These are phyloP conservation scores for Pseudogymnoascus sp. DNA, from an alignment of 2,329 filamentous ascomycete species.

Conservation along the genomic window DNA sequence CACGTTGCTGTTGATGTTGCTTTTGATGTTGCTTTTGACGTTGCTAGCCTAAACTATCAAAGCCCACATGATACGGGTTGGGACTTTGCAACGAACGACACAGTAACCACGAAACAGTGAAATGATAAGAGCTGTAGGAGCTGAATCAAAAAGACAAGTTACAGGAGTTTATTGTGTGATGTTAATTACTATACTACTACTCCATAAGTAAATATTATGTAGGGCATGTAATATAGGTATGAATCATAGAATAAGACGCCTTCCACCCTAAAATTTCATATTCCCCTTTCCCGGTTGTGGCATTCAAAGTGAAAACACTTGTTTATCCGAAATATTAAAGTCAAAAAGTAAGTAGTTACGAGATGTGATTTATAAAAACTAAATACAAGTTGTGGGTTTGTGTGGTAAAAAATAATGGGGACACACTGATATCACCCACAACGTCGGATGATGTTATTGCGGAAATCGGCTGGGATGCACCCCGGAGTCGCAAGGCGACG, in stretches of 20 bases:
- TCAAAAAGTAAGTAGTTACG: neutral
- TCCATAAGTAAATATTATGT: neutral
- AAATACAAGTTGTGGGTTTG: neutral
- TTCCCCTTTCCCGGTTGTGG: neutral
- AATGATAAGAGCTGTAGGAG: neutral
- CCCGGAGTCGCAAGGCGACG: neutral
- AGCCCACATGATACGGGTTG: no score
- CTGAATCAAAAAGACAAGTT: neutral
- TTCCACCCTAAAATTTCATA: neutral
- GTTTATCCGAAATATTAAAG: neutral
- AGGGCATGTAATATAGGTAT: no score
- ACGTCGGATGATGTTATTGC: neutral
- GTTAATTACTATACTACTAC: neutral
- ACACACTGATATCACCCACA: neutral
- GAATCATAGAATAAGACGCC: neutral
- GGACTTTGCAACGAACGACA: neutral
- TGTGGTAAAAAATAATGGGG: neutral
- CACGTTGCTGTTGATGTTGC: neutral
- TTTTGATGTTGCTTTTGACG: neutral
- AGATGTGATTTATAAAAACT: neutral
- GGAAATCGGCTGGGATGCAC: neutral
- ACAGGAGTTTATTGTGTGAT: neutral
- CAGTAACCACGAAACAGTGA: neutral
- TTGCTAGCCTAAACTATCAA: neutral
- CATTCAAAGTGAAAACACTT: neutral